Percentiles rank a stretch among this genome's conserved stretches.
These are phyloP conservation scores for Neurospora discreta DNA, from an alignment of 495 filamentous ascomycete genomes.

Conservation along the genomic window DNA sequence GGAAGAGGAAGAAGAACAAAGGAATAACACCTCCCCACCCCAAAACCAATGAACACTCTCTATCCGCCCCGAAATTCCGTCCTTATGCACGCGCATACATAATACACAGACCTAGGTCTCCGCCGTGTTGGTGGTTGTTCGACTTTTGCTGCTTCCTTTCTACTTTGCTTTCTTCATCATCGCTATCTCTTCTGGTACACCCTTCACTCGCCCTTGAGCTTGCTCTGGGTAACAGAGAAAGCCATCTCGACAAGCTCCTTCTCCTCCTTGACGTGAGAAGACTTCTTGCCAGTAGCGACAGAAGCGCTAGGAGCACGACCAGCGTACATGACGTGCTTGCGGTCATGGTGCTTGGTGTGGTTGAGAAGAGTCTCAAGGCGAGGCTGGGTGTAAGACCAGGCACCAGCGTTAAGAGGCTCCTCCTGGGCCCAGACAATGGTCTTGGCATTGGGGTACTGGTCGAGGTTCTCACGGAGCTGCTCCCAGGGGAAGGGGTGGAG, in stretches of 20 bases:
- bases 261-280: conserved; percentile 85
- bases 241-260: conserved; percentile 74
- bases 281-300: conserved; percentile 89
- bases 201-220: conserved; percentile 59
- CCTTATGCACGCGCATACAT: background rate
- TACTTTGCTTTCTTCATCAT: background rate
- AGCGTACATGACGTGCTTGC: conserved; percentile 94
- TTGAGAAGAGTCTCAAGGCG: conserved; percentile 93
- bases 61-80: background rate
- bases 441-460: conserved; percentile 91
- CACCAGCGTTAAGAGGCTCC: conserved; percentile 93
- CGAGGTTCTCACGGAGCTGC: conserved; percentile 87
- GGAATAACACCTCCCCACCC: background rate
- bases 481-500: conserved; percentile 98
- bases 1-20: background rate
- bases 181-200: background rate
- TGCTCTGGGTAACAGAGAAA: conserved; percentile 50
- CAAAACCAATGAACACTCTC: background rate
- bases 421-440: conserved; percentile 95
- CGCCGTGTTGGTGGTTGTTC: background rate
- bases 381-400: conserved; percentile 90
- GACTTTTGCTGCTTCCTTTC: background rate
- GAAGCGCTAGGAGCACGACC: conserved; percentile 81
- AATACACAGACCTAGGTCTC: background rate
- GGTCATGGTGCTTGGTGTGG: conserved; percentile 77